Evolutionary conservation across 2,329 filamentous ascomycete genomes (phyloP), one percentile per base, ranked within the genome.

Genomic region (Aspergillus chevalieri): DNA sequence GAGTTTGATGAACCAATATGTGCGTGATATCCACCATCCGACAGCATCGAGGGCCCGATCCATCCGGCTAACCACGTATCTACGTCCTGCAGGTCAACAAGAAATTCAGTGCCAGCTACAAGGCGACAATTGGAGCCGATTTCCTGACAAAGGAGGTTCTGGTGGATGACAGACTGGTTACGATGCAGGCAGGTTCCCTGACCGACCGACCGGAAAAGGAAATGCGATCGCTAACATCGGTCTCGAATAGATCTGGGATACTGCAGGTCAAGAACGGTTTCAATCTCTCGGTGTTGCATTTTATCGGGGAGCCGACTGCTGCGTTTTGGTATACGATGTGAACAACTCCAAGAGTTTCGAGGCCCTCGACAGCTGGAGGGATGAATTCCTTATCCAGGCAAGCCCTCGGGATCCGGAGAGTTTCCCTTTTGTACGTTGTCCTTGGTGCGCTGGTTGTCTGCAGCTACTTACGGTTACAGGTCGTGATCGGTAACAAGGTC

Each of bases 1-100:
- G 54, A 96, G 90, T 74, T 84, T 98, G 82, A 98, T 98, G 93
- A 98, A 98, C 78, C 93, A 98, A 97, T 98, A 97, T 88, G 93
- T 97, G 84, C 72, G 87, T 63, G 50, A 44, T 41, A 50, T 55
- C 54, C 22, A 52, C 28, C 47, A 47, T 36, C 28, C 43, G n/a
- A 19, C 26, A 21, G 39, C 30, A 43, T 44, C 41, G 38, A 44
- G 15, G 19, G 15, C 22, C 38, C 38, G 50, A 39, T 47, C 28
- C 36, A 34, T 49, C 12, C 41, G 33, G 49, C 61, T 60, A 50
- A 62, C 52, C 39, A 12, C 42, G 45, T 17, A 38, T 36, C 4
- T 30, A 48, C 43, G 22, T 22, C 26, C 6, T 48, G 44, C 60
- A 97, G 92, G 92, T 98, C 82, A 98, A 98, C 80, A 98, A 98